Evolutionary conservation across 306 rosid species (phyloP).

Genomic region (Morella rubra): DNA sequence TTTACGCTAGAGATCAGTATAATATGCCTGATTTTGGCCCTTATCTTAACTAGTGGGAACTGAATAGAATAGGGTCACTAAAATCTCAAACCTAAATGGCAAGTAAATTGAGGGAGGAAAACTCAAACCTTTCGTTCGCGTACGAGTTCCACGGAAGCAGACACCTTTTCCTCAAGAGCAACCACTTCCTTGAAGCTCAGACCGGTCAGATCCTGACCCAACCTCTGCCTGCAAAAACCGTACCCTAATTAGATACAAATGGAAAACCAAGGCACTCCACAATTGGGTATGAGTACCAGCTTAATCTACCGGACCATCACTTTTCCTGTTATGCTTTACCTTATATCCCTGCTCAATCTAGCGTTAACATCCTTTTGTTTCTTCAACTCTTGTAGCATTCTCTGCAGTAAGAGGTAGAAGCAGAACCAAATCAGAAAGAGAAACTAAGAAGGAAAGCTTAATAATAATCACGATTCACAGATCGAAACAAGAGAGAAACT

Average conservation of each 20-base stretch:
- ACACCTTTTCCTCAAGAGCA: conserved; percentile 52
- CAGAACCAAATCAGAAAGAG: conserved; percentile 3
- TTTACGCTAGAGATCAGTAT: neutral
- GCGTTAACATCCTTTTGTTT: conserved; percentile 59
- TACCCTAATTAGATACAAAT: neutral
- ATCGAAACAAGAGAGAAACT: neutral
- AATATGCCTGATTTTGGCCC: too few species aligned
- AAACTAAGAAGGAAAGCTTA: neutral
- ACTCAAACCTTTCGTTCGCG: conserved; percentile 61
- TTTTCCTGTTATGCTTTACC: conserved; percentile 34
- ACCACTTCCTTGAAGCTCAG: conserved; percentile 49
- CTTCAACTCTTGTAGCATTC: conserved; percentile 62
- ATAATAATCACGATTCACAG: neutral
- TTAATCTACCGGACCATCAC: neutral
- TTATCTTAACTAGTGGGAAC: neutral
- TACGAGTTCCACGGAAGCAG: conserved; percentile 42
- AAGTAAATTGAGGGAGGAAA: neutral
- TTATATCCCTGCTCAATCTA: conserved; percentile 66
- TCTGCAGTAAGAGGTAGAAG: conserved; percentile 32
- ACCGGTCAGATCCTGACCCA: conserved; percentile 57
- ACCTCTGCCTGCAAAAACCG: conserved; percentile 57
- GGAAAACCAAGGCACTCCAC: neutral
- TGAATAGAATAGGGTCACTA: neutral
- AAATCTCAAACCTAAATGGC: too few species aligned
- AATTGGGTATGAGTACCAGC: neutral